Percentiles rank a stretch among this genome's conserved stretches.
Conservation (phyloP, 495 filamentous ascomycete genomes). For the Aspergillus diversus region DNA sequence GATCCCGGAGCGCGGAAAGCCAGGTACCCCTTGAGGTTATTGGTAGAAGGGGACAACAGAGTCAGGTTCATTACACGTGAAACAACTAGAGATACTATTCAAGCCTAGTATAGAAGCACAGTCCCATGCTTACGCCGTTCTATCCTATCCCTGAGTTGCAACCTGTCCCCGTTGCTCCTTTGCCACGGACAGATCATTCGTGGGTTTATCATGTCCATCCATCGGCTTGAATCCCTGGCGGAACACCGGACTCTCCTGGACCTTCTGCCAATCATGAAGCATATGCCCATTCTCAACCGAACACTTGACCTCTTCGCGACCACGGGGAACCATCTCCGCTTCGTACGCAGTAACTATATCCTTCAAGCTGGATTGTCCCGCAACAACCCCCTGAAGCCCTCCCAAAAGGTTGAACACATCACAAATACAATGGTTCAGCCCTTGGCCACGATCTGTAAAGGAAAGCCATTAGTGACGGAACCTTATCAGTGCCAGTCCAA, state of each 20-base stretch:
- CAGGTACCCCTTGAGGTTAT: not conserved
- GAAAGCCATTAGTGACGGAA: not conserved
- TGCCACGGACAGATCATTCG: not conserved
- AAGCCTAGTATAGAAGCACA: not conserved
- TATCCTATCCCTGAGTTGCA: conserved; percentile 1
- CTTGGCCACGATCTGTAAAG: conserved; percentile 4
- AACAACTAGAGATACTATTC: not conserved
- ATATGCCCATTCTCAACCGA: conserved; percentile 14
- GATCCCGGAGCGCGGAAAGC: not conserved
- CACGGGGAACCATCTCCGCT: conserved; percentile 12
- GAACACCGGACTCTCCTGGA: conserved; percentile 12
- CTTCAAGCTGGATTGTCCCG: not conserved
- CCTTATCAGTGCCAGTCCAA: not conserved
- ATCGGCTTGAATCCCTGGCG: conserved; percentile 10
- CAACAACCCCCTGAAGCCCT: not conserved
- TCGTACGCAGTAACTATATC: conserved; percentile 1
- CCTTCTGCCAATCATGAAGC: conserved; percentile 16
- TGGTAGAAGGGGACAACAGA: not conserved
- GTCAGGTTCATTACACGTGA: not conserved
- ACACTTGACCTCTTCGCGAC: conserved; percentile 11
- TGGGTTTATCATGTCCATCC: conserved; percentile 10
- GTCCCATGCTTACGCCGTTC: not conserved
- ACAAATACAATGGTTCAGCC: conserved; percentile 16
- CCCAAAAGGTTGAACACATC: conserved; percentile 5
- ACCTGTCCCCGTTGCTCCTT: not conserved